Conservation (phyloP, 2,329 filamentous ascomycete species). For the Dactylellina cionopaga region DNA sequence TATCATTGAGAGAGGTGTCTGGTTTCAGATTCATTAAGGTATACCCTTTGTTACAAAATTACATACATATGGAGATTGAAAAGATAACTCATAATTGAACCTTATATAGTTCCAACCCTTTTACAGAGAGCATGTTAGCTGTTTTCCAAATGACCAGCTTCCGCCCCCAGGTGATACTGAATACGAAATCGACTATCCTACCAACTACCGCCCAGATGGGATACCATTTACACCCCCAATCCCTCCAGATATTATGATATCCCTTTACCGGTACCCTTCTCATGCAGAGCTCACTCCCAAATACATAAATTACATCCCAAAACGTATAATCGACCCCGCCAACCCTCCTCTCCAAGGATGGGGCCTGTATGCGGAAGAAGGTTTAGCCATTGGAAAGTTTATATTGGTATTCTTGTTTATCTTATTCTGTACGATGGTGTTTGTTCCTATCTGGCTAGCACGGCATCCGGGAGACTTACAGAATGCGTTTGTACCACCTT, state of each 20-base stretch:
- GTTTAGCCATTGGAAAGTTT: conserved; percentile 12
- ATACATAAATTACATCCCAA: conserved; percentile 27
- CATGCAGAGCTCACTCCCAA: conserved; percentile 19
- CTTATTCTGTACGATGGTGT: conserved; percentile 1
- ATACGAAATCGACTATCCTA: conserved; percentile 35
- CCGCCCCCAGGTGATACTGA: conserved; percentile 6
- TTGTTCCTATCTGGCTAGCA: conserved; percentile 15
- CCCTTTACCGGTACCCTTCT: conserved; percentile 7
- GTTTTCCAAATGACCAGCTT: conserved; percentile 23
- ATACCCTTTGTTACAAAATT: too few relatives aligned
- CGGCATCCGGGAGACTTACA: conserved; percentile 30
- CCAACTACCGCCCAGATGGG: background rate
- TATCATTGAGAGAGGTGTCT: conserved; percentile 16
- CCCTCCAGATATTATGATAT: conserved; percentile 12
- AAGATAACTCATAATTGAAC: too few relatives aligned
- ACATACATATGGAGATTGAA: background rate
- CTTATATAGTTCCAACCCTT: conserved; percentile 29
- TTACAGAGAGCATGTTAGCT: conserved; percentile 27
- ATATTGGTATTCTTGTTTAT: background rate
- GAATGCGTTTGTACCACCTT: conserved; percentile 25
- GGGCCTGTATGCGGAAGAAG: conserved; percentile 27
- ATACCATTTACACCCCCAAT: conserved; percentile 18
- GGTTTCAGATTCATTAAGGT: conserved; percentile 20
- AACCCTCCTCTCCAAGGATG: conserved; percentile 16
- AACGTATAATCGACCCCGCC: conserved; percentile 8